Conservation (phyloP, 2,329 filamentous ascomycete genomes). For the Neocatenulostroma microsporum region DNA sequence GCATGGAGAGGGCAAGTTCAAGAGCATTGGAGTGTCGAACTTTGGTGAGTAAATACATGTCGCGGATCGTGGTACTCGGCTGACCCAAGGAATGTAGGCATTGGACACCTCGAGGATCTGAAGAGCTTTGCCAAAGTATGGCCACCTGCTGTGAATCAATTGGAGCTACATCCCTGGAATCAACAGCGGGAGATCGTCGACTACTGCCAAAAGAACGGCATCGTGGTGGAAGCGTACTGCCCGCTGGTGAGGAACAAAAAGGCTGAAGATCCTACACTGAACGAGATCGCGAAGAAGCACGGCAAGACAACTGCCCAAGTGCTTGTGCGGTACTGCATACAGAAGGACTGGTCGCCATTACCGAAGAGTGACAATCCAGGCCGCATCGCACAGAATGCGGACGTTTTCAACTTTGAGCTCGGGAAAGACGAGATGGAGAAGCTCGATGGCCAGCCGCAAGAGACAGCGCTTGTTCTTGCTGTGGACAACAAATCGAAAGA, state of each 20-base stretch:
- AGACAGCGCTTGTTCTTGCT: conserved; percentile 25
- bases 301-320: conserved; percentile 68
- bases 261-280: conserved; percentile 59
- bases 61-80: too few relatives aligned
- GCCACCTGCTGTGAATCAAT: conserved; percentile 67
- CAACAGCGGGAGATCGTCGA: conserved; percentile 54
- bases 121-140: conserved; percentile 56
- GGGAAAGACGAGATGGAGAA: conserved; percentile 49
- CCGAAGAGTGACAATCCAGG: conserved; percentile 65
- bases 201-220: conserved; percentile 52
- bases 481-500: conserved; percentile 24
- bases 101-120: conserved; percentile 61
- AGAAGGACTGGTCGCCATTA: conserved; percentile 64
- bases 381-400: conserved; percentile 58
- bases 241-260: conserved; percentile 64
- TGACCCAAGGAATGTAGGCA: too few relatives aligned
- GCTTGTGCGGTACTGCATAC: conserved; percentile 70
- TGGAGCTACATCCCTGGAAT: conserved; percentile 67
- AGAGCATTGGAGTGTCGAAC: conserved; percentile 65
- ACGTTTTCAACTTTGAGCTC: conserved; percentile 55
- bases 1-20: conserved; percentile 51
- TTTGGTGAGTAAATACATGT: too few relatives aligned
- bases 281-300: conserved; percentile 61
- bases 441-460: conserved; percentile 44
- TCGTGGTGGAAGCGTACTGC: conserved; percentile 57